Evolutionary conservation across 108 stramenopile genomes (phyloP), one percentile per base, ranked within the genome.

Genomic region (Mediolabrus comicus): DNA sequence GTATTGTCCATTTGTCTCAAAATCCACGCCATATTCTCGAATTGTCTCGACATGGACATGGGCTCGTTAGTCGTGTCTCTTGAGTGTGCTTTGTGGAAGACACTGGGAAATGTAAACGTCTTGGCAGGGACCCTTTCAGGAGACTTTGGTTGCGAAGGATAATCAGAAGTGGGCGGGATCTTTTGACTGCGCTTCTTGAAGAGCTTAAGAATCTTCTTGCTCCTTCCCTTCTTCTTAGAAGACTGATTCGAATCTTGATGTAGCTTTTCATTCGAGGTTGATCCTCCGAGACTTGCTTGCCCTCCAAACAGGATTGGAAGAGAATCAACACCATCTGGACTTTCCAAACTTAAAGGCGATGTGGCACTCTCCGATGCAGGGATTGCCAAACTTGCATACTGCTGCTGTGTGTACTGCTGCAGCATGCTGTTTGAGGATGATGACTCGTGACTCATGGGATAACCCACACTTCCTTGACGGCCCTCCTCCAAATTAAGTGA

Each of bases 1-100:
- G 89, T 85, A 16, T 49, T 81, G 58, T 92, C 89, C 8, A 94
- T 65, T 55, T 86, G 81, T 24, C 74, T 38, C 49, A 91, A 43
- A 65, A 94, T 90, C 59, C 66, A 69, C 3, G 77, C 36, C 76
- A 87, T 85, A 53, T 88, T 91, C 25, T 82, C 75, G 52, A 88
- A 90, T 24, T 65, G 65, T 60, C 49, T 51, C 16, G 69, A 65
- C 27, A 70, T 55, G 30, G 68, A 59, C 16, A 30, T 59, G n/a
- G n/a, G n/a, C 32, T 49, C 46, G 22, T 49, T 8, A 24, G 7
- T 49, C 8, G 19, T 49, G 19, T 24, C 46, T 22, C 22, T 24
- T 0, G 61, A 49, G 35, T 43, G 29, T 28, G 31, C 29, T 32
- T 77, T 70, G 43, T 64, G 66, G 38, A 76, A 69, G 9, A 76